phyloP scores from a whole-genome alignment of 805 yeast species.

The Ogataea nonfermentans region DNA sequence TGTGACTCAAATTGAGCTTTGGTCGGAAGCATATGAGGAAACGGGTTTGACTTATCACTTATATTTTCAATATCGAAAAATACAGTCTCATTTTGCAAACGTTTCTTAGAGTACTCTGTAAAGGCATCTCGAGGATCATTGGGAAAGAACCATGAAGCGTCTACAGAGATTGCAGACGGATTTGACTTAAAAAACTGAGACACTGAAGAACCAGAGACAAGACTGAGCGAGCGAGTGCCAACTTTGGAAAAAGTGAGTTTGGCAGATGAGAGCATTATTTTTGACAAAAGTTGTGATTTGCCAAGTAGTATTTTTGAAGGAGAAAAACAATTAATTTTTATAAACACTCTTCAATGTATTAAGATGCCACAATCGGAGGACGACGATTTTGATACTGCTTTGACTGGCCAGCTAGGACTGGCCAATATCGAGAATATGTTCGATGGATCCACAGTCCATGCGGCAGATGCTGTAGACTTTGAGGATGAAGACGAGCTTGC shows the following conservation, averaged over 20 bases:
- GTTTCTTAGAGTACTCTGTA: conserved; percentile 53
- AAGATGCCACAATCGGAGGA: conserved; percentile 20
- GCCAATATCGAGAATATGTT: conserved; percentile 32
- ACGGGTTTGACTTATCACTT: conserved; percentile 56
- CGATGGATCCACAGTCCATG: conserved; percentile 64
- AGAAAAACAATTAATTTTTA: conserved; percentile 1
- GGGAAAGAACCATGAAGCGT: conserved; percentile 93
- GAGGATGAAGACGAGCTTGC: conserved; percentile 95
- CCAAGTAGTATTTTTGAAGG: background rate
- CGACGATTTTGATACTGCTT: conserved; percentile 33
- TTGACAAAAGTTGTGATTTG: background rate
- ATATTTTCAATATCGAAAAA: conserved; percentile 78
- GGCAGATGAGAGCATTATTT: background rate
- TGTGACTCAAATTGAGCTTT: conserved; percentile 51
- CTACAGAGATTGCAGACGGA: conserved; percentile 48
- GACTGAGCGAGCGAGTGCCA: background rate
- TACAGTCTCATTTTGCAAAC: conserved; percentile 61
- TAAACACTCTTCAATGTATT: conserved; percentile 6
- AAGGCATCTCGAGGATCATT: conserved; percentile 58
- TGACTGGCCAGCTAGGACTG: conserved; percentile 34
- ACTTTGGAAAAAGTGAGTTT: background rate
- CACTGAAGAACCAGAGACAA: conserved; percentile 27
- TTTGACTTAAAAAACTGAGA: conserved; percentile 15
- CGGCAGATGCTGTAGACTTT: conserved; percentile 90
- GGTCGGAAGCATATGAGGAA: conserved; percentile 90